Conservation (phyloP, 1,139 yeast genomes). For the Yamadazyma blattariae region DNA sequence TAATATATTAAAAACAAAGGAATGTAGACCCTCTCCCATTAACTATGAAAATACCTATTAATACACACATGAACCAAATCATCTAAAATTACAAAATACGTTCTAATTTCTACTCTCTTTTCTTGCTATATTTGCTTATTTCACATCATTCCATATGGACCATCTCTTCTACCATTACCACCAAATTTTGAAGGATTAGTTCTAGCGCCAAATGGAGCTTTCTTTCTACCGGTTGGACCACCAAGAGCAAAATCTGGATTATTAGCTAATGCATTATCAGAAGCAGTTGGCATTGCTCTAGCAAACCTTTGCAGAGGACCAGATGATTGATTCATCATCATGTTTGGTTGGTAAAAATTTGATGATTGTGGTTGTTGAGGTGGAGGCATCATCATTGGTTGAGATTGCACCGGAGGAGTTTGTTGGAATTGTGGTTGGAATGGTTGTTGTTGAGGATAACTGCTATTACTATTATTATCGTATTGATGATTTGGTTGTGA, state of each 20-base stretch:
- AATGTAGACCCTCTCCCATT: too few relatives aligned
- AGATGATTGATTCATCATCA: neutral
- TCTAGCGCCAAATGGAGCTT: constrained; percentile 15
- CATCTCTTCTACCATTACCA: constrained; percentile 13
- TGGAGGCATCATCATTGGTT: constrained; percentile 1
- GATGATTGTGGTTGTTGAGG: constrained; percentile 5
- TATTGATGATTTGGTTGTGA: constrained; percentile 14
- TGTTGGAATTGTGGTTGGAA: constrained; percentile 14
- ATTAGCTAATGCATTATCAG: constrained; percentile 46
- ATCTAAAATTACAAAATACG: too few relatives aligned
- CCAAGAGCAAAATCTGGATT: constrained; percentile 52
- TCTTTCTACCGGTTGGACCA: constrained; percentile 23
- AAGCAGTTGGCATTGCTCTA: constrained; percentile 31
- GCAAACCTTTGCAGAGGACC: constrained; percentile 8
- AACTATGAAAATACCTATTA: too few relatives aligned
- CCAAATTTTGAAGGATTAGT: constrained; percentile 12
- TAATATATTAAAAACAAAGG: too few relatives aligned
- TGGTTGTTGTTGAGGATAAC: constrained; percentile 9
- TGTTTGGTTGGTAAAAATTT: too few relatives aligned
- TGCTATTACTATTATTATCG: neutral
- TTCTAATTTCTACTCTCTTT: too few relatives aligned
- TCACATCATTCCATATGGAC: constrained; percentile 21
- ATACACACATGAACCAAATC: too few relatives aligned
- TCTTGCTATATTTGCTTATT: too few relatives aligned
- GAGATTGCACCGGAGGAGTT: constrained; percentile 6